Conservation (phyloP, 371 early-diverging fungal species). For the Dichotomocladium elegans region DNA sequence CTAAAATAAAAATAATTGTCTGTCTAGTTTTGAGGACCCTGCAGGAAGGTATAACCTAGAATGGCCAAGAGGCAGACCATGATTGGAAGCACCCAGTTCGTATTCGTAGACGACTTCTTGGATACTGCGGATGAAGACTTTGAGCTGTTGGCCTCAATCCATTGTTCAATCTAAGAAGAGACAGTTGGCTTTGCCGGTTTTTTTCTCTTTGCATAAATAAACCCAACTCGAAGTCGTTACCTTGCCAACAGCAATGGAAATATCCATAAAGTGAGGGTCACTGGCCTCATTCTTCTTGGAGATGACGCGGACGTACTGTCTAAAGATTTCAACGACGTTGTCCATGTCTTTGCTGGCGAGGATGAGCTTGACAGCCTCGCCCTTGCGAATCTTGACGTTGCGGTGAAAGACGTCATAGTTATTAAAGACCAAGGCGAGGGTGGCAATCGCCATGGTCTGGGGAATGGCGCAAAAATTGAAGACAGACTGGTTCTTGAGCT, state of each 20-base stretch:
- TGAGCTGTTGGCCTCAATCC: constrained; percentile 27
- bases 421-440: constrained; percentile 82
- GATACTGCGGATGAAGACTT: not conserved
- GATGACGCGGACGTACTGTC: constrained; percentile 60
- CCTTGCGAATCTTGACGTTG: constrained; percentile 93
- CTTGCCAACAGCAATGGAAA: constrained; percentile 57
- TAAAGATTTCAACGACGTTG: constrained; percentile 62
- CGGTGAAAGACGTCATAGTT: constrained; percentile 74
- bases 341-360: constrained; percentile 52
- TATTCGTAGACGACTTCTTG: not conserved
- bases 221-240: too few species aligned
- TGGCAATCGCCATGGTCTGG: constrained; percentile 97
- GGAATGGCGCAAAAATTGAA: constrained; percentile 97
- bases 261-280: constrained; percentile 70
- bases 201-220: not conserved
- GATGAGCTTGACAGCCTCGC: constrained; percentile 83
- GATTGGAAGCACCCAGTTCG: constrained; percentile 29
- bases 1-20: too few species aligned
- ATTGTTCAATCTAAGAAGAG: constrained; percentile 48
- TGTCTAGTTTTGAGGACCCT: too few species aligned
- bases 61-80: constrained; percentile 30
- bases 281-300: constrained; percentile 61
- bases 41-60: constrained; percentile 13
- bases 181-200: too few species aligned
- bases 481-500: constrained; percentile 72